Conservation (phyloP, 2,329 filamentous ascomycete genomes). For the Aspergillus sp. region DNA sequence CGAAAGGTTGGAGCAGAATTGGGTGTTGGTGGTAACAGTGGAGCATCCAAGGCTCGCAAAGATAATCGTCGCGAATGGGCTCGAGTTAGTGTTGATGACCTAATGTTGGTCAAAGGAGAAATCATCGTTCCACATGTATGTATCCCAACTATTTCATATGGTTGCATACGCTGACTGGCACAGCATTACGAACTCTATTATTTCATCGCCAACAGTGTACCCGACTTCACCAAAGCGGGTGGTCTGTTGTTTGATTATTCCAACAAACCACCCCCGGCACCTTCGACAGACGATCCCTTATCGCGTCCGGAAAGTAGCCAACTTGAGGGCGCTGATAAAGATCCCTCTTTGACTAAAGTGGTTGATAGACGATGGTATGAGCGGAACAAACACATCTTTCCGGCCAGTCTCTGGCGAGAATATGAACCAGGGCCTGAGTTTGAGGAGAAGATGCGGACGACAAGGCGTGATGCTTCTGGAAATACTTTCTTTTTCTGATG, state of each 20-base stretch:
- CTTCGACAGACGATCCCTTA: conserved; percentile 42
- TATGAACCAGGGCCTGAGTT: conserved; percentile 89
- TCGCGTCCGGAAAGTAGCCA: conserved; percentile 54
- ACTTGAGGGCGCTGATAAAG: conserved; percentile 75
- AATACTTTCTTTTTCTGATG: conserved; percentile 84
- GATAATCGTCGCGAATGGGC: conserved; percentile 82
- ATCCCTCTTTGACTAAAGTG: conserved; percentile 83
- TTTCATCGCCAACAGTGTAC: conserved; percentile 76
- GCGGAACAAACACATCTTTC: conserved; percentile 96
- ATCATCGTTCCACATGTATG: conserved; percentile 92
- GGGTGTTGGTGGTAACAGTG: conserved; percentile 66
- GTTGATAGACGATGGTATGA: conserved; percentile 97
- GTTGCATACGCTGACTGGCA: conserved; percentile 10
- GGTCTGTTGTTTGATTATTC: conserved; percentile 79
- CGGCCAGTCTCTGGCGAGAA: conserved; percentile 91
- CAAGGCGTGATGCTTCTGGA: conserved; percentile 80
- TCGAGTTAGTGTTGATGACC: conserved; percentile 87
- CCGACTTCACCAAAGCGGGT: conserved; percentile 70
- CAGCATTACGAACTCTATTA: conserved; percentile 98
- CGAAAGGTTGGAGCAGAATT: conserved; percentile 85
- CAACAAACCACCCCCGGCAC: conserved; percentile 39
- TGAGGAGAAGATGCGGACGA: conserved; percentile 61
- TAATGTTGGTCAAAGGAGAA: conserved; percentile 88
- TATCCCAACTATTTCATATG: conserved; percentile 26
- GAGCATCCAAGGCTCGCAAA: conserved; percentile 49